Conservation (phyloP, 1,139 yeast genomes). For the Suhomyces coccinellae region DNA sequence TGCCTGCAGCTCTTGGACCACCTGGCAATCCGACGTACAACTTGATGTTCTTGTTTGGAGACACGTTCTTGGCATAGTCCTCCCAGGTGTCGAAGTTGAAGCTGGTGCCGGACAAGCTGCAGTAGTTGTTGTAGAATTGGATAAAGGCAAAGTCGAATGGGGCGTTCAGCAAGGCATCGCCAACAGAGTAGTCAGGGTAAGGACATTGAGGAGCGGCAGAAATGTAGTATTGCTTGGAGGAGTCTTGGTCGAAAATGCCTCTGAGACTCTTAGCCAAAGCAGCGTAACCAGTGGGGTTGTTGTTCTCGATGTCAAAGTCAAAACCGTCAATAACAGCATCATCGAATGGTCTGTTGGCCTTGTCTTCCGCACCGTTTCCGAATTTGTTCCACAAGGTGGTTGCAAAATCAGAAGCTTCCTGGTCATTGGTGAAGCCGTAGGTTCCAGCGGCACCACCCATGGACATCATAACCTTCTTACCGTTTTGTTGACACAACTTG, state of each 20-base stretch:
- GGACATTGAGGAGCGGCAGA: slow-evolving; percentile 97
- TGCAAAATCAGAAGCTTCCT: slow-evolving; percentile 70
- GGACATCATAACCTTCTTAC: slow-evolving; percentile 77
- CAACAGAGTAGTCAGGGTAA: slow-evolving; percentile 84
- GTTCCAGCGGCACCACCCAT: slow-evolving; percentile 88
- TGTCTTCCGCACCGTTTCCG: slow-evolving; percentile 49
- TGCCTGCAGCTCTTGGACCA: slow-evolving; percentile 62
- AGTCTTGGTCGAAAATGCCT: slow-evolving; percentile 50
- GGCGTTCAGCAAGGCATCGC: slow-evolving; percentile 60
- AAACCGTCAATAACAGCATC: slow-evolving; percentile 47
- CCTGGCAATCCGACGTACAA: slow-evolving; percentile 77
- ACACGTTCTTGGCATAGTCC: slow-evolving; percentile 55
- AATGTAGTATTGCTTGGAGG: slow-evolving; percentile 66
- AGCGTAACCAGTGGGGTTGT: slow-evolving; percentile 53
- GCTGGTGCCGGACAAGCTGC: slow-evolving; percentile 50
- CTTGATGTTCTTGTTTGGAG: slow-evolving; percentile 70
- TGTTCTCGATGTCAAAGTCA: slow-evolving; percentile 48
- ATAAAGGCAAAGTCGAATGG: slow-evolving; percentile 82
- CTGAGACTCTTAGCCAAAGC: slow-evolving; percentile 66
- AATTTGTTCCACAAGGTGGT: slow-evolving; percentile 78
- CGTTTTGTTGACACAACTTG: slow-evolving; percentile 74
- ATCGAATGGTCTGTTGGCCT: slow-evolving; percentile 69
- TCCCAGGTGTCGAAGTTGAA: slow-evolving; percentile 92
- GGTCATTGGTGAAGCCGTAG: slow-evolving; percentile 69
- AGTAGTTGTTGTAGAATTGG: slow-evolving; percentile 92